Evolutionary conservation across 148 eudicot genomes (phyloP), one percentile per base, ranked within the genome.

Genomic region (Amaranthus cruentus): DNA sequence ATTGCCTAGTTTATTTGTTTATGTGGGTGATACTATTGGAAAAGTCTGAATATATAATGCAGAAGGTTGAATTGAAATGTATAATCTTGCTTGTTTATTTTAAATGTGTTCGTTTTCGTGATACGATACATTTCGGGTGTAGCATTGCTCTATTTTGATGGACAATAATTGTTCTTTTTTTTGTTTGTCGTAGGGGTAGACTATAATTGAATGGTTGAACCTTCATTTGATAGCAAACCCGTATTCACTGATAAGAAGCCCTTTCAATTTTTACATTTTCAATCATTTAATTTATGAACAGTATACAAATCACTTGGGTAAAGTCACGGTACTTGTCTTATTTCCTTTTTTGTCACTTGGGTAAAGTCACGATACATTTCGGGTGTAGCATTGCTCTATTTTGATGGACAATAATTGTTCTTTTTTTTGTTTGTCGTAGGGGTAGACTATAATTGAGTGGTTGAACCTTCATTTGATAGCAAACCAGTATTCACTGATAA

Each of bases 151-250:
- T 54, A 47, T 47, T 71, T 38, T 68, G 44, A 9, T 55, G 42
- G n/a, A 44, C 68, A 28, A 4, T 77, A 42, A 9, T 43, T 3
- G 6, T 55, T 9, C 4, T 14, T 72, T 38, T 42, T 0, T 28
- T 28, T 70, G 54, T n/a, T 42, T 66, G 7, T 43, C 21, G 0
- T 51, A 59, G 66, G 63, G 71, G 76, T 79, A 93, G 98, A 95
- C 98, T 53, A 88, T 95, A 60, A 95, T 95, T 18, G 98, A 95
- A 89, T 90, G 91, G 84, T 83, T 95, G 88, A 95, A 91, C 88
- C 90, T 95, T 56, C 38, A 28, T 28, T 28, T 28, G 38, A 28
- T 28, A 28, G 2, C 1, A 28, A 28, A 28, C 0, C 38, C 0
- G 0, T 28, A 28, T 28, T 0, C 1, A 28, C 38, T 28, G 0